Evolutionary conservation across 2,329 filamentous ascomycete genomes (phyloP).

Genomic region (Talaromyces funiculosus): DNA sequence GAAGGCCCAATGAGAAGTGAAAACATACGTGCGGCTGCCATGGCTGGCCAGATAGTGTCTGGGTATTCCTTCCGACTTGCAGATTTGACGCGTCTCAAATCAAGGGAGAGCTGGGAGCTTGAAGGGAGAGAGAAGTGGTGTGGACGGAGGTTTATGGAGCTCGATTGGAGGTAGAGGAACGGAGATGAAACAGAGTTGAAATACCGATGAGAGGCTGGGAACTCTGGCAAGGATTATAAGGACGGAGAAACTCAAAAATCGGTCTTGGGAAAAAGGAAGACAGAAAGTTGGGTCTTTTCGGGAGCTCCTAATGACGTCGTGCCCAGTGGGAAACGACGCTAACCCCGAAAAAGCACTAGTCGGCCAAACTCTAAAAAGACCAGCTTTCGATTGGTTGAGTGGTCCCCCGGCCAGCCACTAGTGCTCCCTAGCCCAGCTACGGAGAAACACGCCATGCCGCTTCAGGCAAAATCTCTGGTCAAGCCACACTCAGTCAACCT

Average conservation of each 20-base stretch:
- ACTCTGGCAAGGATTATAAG: not conserved
- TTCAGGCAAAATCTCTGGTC: not conserved
- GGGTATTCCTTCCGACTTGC: not conserved
- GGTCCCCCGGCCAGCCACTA: not conserved
- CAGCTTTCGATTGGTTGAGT: not conserved
- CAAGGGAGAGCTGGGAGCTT: not conserved
- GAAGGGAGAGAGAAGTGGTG: not conserved
- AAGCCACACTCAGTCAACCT: not conserved
- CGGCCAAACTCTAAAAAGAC: not conserved
- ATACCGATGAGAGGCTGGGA: not conserved
- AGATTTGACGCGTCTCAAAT: not conserved
- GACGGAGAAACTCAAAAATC: not conserved
- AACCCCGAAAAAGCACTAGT: not conserved
- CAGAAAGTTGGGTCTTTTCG: not conserved
- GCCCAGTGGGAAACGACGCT: not conserved
- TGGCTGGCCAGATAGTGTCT: not conserved
- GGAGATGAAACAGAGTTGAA: not conserved
- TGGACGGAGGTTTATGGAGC: too few species aligned
- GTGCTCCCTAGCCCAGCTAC: not conserved
- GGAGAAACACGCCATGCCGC: not conserved
- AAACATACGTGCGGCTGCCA: constrained; percentile 13
- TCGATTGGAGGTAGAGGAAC: not conserved
- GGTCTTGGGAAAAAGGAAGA: not conserved
- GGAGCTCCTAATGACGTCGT: constrained; percentile 10
- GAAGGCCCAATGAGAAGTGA: not conserved